Evolutionary conservation across 192 early-diverging fungal genomes (phyloP).

Genomic region (Backusella circina): DNA sequence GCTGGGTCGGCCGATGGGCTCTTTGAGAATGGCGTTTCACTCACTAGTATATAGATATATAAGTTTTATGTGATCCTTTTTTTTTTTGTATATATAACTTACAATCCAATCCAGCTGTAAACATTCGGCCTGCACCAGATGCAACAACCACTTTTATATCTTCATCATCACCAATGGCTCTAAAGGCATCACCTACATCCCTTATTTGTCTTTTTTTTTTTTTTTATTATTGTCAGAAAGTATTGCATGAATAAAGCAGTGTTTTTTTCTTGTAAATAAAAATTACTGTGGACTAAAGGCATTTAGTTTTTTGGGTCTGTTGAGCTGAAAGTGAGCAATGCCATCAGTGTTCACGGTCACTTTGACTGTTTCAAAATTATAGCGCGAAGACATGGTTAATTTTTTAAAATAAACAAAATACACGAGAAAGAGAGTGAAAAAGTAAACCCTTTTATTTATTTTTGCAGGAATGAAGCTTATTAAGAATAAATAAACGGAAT

Average conservation of each 20-base stretch:
- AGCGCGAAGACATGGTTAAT: not conserved
- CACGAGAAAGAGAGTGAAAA: not conserved
- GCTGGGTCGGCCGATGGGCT: not conserved
- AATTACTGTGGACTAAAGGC: slow-evolving; percentile 67
- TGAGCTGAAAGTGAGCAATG: slow-evolving; percentile 81
- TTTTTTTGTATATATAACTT: slow-evolving; percentile 22
- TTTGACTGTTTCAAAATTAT: slow-evolving; percentile 50
- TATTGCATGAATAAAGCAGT: not conserved
- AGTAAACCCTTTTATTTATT: not conserved
- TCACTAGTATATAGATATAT: not conserved
- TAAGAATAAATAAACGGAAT: not conserved
- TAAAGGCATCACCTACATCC: slow-evolving; percentile 66
- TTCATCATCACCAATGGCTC: slow-evolving; percentile 51
- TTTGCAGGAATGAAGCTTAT: not conserved
- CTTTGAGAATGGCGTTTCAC: not conserved
- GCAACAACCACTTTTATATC: slow-evolving; percentile 76
- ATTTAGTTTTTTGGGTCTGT: slow-evolving; percentile 81
- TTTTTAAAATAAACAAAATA: too few relatives aligned
- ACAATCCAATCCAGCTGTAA: slow-evolving; percentile 90
- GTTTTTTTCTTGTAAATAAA: too few relatives aligned
- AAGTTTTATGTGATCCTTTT: too few relatives aligned
- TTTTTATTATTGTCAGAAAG: too few relatives aligned
- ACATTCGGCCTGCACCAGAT: slow-evolving; percentile 69
- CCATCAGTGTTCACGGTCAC: slow-evolving; percentile 50
- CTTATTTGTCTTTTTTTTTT: slow-evolving; percentile 64